A percentile compares a stretch with the other conserved stretches of the same genome.
These are phyloP conservation scores for Coemansia asiatica DNA, from an alignment of 192 early-diverging fungal genomes.

Conservation along the genomic window DNA sequence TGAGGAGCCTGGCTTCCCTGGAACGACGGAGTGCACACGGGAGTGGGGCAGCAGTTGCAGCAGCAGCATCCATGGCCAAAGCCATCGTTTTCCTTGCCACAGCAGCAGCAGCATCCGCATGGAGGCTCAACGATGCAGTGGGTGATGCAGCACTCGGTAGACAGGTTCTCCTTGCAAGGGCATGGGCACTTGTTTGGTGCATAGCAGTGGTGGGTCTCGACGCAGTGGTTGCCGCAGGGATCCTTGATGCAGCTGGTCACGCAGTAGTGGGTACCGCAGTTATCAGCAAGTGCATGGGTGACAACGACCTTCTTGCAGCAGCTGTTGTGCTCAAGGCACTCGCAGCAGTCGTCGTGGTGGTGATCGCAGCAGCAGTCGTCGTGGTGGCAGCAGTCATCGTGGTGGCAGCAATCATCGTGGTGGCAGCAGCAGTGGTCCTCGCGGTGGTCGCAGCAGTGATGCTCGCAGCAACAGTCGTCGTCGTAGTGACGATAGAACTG, in stretches of 20 bases:
- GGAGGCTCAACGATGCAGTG: constrained; percentile 53
- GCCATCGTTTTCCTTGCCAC: constrained; percentile 5
- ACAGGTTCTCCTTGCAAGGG: constrained; percentile 46
- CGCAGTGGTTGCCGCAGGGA: constrained; percentile 49
- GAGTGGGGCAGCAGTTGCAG: constrained; percentile 31
- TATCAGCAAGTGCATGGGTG: constrained; percentile 48
- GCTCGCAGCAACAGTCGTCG: constrained; percentile 14
- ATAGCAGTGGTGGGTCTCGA: constrained; percentile 53
- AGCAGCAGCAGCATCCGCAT: constrained; percentile 25
- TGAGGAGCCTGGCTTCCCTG: constrained; percentile 33
- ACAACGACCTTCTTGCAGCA: constrained; percentile 45
- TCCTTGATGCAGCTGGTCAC: constrained; percentile 56
- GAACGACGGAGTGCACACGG: constrained; percentile 49
- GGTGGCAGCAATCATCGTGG: constrained; percentile 17
- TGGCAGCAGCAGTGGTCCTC: constrained; percentile 11
- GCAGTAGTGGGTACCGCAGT: constrained; percentile 56
- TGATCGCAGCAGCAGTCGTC: constrained; percentile 22
- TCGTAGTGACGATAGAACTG: constrained; percentile 20
- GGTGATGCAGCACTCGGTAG: constrained; percentile 53
- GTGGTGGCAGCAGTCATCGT: constrained; percentile 27
- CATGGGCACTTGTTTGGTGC: constrained; percentile 39
- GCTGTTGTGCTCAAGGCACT: constrained; percentile 29
- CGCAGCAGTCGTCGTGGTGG: constrained; percentile 34
- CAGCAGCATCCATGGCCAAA: constrained; percentile 11
- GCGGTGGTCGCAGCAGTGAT: constrained; percentile 17